These are phyloP conservation scores for Globisporangium canariense DNA, from an alignment of 352 stramenopile species.

Conservation along the genomic window DNA sequence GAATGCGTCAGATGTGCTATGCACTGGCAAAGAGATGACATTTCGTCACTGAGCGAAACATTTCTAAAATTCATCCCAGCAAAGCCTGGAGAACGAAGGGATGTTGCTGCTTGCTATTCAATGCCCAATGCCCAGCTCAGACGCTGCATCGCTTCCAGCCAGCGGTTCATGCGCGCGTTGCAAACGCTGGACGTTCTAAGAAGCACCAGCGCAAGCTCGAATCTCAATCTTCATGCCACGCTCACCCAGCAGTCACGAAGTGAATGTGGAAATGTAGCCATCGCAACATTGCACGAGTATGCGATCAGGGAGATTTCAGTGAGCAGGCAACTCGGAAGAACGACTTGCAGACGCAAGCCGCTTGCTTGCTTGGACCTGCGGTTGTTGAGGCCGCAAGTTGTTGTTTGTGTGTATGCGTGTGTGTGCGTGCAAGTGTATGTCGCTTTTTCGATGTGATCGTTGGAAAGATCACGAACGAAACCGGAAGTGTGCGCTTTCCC, in stretches of 20 bases:
- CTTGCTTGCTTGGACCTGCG: too few relatives aligned
- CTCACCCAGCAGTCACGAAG: neutral
- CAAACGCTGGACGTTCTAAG: neutral
- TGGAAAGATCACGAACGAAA: too few relatives aligned
- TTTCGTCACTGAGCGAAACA: neutral
- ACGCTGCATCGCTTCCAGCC: neutral
- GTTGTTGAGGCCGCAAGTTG: too few relatives aligned
- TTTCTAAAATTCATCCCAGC: constrained; percentile 1
- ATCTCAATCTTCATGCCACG: neutral
- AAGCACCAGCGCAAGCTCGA: neutral
- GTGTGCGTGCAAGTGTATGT: too few relatives aligned
- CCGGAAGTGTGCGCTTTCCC: too few relatives aligned
- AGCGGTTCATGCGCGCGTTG: neutral
- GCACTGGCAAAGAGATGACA: neutral
- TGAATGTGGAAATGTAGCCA: neutral
- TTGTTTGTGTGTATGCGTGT: too few relatives aligned
- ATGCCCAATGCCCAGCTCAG: too few relatives aligned
- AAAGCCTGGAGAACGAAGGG: too few relatives aligned
- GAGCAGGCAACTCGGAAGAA: too few relatives aligned
- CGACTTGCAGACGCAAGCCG: too few relatives aligned
- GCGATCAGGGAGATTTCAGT: neutral
- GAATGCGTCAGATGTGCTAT: neutral
- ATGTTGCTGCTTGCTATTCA: too few relatives aligned
- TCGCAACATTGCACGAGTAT: neutral
- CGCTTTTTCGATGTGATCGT: too few relatives aligned